phyloP scores from a whole-genome alignment of 1,284 basidiomycete species.

The Thelephora terrestris region DNA sequence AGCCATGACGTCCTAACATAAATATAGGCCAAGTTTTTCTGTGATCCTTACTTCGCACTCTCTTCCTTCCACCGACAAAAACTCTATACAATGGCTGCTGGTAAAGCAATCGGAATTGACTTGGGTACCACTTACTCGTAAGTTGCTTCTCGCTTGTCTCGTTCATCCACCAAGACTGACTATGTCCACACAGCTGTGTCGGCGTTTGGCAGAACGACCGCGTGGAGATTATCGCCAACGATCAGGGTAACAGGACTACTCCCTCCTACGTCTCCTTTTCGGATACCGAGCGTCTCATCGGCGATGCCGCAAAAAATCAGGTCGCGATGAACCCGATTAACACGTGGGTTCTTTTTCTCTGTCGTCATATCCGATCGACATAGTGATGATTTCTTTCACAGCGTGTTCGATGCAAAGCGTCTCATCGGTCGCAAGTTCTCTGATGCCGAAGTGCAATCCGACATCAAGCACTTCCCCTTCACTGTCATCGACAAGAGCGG shows the following conservation, averaged over 20 bases:
- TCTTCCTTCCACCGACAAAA: slow-evolving; percentile 11
- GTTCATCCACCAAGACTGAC: slow-evolving; percentile 7
- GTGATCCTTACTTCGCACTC: slow-evolving; percentile 10
- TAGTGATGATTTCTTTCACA: slow-evolving; percentile 22
- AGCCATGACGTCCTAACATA: too few species aligned
- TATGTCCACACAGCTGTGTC: slow-evolving; percentile 47
- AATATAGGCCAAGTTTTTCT: slow-evolving; percentile 1
- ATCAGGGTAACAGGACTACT: slow-evolving; percentile 96
- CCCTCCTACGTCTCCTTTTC: slow-evolving; percentile 93
- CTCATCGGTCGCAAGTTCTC: slow-evolving; percentile 81
- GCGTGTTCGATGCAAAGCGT: slow-evolving; percentile 85
- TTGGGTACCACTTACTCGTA: slow-evolving; percentile 82
- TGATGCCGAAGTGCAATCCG: slow-evolving; percentile 87
- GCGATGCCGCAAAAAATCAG: slow-evolving; percentile 95
- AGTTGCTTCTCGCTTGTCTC: slow-evolving; percentile 21
- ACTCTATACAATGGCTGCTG: slow-evolving; percentile 33
- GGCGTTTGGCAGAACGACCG: slow-evolving; percentile 99
- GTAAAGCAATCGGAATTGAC: slow-evolving; percentile 92
- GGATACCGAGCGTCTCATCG: slow-evolving; percentile 89
- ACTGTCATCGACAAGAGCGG: slow-evolving; percentile 72
- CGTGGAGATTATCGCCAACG: slow-evolving; percentile 96
- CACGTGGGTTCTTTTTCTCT: slow-evolving; percentile 38
- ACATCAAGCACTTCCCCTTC: slow-evolving; percentile 96
- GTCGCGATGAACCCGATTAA: slow-evolving; percentile 80
- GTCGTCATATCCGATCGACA: slow-evolving; percentile 9